A percentile compares a stretch with the other conserved stretches of the same genome.
phyloP scores from a whole-genome alignment of 768 basidiomycete genomes.

The Mrakia blollopis region DNA sequence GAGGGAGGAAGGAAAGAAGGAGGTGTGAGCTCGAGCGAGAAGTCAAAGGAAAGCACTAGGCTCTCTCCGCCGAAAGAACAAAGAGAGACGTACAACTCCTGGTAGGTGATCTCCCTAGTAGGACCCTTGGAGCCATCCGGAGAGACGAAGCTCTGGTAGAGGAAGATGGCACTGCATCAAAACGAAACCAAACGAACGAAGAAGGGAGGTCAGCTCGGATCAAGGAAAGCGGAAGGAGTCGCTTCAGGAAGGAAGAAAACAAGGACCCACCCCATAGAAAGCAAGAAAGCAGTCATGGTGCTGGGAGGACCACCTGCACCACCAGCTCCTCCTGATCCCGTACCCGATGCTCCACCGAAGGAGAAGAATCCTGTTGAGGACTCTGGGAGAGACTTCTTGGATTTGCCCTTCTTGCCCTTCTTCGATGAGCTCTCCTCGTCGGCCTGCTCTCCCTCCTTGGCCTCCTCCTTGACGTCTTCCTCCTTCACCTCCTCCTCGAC shows the following conservation, averaged over 20 bases:
- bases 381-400: not conserved
- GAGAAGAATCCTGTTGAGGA: not conserved
- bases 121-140: not conserved
- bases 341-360: not conserved
- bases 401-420: not conserved
- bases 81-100: constrained; percentile 70
- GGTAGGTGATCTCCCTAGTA: constrained; percentile 94
- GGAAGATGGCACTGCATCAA: constrained; percentile 15
- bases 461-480: not conserved
- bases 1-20: not conserved
- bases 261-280: not conserved
- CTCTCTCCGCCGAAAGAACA: not conserved
- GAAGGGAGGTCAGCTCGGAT: constrained; percentile 1
- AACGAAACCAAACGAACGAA: not conserved
- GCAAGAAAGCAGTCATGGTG: constrained; percentile 1
- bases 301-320: not conserved
- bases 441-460: not conserved
- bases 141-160: constrained; percentile 6
- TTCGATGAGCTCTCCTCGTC: no score
- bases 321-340: not conserved
- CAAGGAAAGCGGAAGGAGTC: no score
- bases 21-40: not conserved
- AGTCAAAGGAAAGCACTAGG: not conserved
- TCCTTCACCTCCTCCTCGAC: not conserved
- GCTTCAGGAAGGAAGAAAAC: no score